Conservation (phyloP, 2,329 filamentous ascomycete species). For the Grosmannia clavigera region DNA sequence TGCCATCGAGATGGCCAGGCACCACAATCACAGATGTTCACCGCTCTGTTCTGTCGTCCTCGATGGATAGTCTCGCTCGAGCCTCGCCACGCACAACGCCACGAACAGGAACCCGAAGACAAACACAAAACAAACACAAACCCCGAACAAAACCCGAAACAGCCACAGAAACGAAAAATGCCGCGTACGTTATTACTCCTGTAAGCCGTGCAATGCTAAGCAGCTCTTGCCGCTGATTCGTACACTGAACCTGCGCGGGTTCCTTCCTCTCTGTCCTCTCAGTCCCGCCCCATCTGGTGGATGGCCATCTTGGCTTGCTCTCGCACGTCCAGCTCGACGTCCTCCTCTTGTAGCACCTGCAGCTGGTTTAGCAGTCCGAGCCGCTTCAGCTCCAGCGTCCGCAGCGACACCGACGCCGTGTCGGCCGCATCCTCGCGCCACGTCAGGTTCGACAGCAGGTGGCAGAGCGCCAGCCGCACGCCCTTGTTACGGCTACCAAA, state of each 20-base stretch:
- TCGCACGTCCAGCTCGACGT: conserved; percentile 68
- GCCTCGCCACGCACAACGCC: neutral
- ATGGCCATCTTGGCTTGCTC: conserved; percentile 73
- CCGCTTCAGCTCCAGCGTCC: conserved; percentile 56
- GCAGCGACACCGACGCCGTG: conserved; percentile 47
- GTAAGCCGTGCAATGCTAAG: neutral
- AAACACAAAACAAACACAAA: neutral
- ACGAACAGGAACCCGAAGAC: neutral
- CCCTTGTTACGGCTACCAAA: conserved; percentile 60
- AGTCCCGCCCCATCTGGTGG: conserved; percentile 42
- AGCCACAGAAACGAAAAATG: too few relatives aligned
- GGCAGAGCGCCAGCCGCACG: conserved; percentile 68
- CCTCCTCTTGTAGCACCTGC: conserved; percentile 46
- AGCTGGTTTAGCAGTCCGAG: conserved; percentile 60
- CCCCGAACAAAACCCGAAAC: neutral
- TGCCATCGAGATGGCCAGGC: too few relatives aligned
- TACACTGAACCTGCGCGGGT: too few relatives aligned
- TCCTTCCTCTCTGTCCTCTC: neutral
- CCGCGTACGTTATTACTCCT: neutral
- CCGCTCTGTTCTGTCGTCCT: too few relatives aligned
- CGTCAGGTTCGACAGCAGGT: conserved; percentile 75
- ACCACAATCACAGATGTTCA: too few relatives aligned
- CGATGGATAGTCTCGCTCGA: too few relatives aligned
- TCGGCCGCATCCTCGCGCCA: conserved; percentile 69
- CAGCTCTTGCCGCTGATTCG: too few relatives aligned